A percentile compares a stretch with the other conserved stretches of the same genome.
Conservation (phyloP, 2,329 filamentous ascomycete species). For the Aspergillus niger region DNA sequence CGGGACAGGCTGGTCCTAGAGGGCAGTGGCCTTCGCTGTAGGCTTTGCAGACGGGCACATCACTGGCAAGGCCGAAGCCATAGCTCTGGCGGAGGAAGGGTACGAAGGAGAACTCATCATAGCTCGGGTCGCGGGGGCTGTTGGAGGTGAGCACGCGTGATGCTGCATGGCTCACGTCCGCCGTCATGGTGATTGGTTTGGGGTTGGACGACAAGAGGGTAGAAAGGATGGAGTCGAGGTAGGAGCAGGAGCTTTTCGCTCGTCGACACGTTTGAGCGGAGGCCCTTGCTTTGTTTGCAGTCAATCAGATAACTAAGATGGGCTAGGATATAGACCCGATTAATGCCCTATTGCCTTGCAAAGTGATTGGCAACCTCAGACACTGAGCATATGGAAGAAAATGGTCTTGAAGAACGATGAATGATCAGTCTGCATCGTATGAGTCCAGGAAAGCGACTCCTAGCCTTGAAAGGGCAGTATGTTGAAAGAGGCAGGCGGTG, state of each 20-base stretch:
- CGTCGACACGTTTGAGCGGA: not conserved
- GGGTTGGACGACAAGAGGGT: not conserved
- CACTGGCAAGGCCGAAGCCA: constrained; percentile 77
- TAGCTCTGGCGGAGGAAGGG: constrained; percentile 82
- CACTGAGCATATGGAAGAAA: not conserved
- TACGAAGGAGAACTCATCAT: constrained; percentile 78
- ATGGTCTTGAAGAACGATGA: not conserved
- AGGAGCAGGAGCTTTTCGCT: not conserved
- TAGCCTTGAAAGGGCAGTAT: not conserved
- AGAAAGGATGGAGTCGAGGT: constrained; percentile 2
- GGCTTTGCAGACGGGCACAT: constrained; percentile 80
- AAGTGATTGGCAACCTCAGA: not conserved
- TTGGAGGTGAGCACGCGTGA: constrained; percentile 39
- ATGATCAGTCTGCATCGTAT: not conserved
- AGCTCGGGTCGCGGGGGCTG: constrained; percentile 38
- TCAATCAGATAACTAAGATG: not conserved
- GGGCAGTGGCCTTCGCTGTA: constrained; percentile 86
- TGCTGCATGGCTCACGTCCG: constrained; percentile 36
- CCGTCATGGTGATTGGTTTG: constrained; percentile 31
- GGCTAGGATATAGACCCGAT: not conserved
- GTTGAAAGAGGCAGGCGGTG: constrained; percentile 20
- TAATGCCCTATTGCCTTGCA: not conserved
- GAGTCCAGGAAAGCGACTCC: not conserved
- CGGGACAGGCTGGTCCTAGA: constrained; percentile 77
- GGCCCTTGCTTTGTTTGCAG: not conserved